Conservation (phyloP, 2,329 filamentous ascomycete species). For the Penicillium sp. region DNA sequence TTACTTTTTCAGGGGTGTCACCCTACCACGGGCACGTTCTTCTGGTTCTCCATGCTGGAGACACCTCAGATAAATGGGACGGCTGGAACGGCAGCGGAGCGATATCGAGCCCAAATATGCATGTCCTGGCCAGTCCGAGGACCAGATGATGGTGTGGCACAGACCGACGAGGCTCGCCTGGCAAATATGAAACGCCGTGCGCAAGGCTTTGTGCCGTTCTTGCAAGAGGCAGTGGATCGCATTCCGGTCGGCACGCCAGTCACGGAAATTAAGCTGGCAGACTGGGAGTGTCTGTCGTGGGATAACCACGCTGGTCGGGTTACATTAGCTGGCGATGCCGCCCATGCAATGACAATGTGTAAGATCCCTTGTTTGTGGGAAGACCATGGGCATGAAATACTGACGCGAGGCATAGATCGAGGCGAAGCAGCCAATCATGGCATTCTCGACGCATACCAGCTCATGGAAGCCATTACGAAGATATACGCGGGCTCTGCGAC, state of each 20-base stretch:
- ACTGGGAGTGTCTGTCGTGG: slow-evolving; percentile 35
- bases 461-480: slow-evolving; percentile 20
- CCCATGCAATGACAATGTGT: slow-evolving; percentile 40
- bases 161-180: slow-evolving; percentile 36
- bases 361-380: background rate
- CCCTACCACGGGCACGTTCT: slow-evolving; percentile 24
- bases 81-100: slow-evolving; percentile 32
- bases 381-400: too few relatives aligned
- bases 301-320: slow-evolving; percentile 32
- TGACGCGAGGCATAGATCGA: slow-evolving; percentile 22
- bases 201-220: slow-evolving; percentile 24
- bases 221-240: slow-evolving; percentile 24
- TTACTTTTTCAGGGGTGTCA: slow-evolving; percentile 32
- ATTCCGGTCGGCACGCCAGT: slow-evolving; percentile 33
- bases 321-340: slow-evolving; percentile 34
- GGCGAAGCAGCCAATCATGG: slow-evolving; percentile 40
- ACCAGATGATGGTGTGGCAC: slow-evolving; percentile 37
- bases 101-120: slow-evolving; percentile 50
- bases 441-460: slow-evolving; percentile 29
- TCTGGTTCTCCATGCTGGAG: slow-evolving; percentile 45
- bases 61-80: slow-evolving; percentile 44
- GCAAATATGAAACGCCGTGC: slow-evolving; percentile 44
- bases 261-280: slow-evolving; percentile 31
- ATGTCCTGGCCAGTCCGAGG: slow-evolving; percentile 50
- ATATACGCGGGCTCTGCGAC: slow-evolving; percentile 12